A percentile compares a stretch with the other conserved stretches of the same genome.
phyloP scores from a whole-genome alignment of 2,329 filamentous ascomycete genomes.

The Talaromyces sp. region DNA sequence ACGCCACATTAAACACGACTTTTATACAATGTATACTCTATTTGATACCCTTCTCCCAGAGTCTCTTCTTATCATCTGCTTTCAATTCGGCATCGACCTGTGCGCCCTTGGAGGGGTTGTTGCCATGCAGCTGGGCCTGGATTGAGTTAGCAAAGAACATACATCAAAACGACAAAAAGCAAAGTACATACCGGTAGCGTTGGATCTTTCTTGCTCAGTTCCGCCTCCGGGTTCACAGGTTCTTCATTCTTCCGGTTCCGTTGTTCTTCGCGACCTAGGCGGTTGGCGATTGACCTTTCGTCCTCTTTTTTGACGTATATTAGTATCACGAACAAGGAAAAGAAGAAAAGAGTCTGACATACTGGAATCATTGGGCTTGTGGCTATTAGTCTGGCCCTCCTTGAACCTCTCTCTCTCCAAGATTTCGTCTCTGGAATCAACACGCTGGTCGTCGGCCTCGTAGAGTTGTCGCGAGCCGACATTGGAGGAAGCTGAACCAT shows the following conservation, averaged over 20 bases:
- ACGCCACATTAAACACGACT: constrained; percentile 1
- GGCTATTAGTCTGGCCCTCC: constrained; percentile 67
- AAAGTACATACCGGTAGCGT: constrained; percentile 34
- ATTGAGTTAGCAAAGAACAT: background rate
- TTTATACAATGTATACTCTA: background rate
- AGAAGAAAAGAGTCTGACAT: constrained; percentile 20
- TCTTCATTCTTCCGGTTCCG: constrained; percentile 21
- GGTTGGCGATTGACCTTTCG: constrained; percentile 41
- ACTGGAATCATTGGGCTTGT: constrained; percentile 69
- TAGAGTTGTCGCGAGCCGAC: constrained; percentile 66
- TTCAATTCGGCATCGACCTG: constrained; percentile 43
- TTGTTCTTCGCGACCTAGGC: constrained; percentile 22
- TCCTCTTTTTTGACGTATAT: constrained; percentile 30
- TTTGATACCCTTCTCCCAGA: constrained; percentile 41
- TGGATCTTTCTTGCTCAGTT: constrained; percentile 38
- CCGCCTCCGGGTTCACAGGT: constrained; percentile 29
- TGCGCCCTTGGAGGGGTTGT: constrained; percentile 44
- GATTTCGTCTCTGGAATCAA: constrained; percentile 50
- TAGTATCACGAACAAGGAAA: background rate
- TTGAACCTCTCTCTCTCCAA: constrained; percentile 59
- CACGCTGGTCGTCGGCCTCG: constrained; percentile 73
- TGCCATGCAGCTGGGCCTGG: constrained; percentile 43
- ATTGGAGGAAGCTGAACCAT: constrained; percentile 44
- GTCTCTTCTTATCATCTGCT: constrained; percentile 39
- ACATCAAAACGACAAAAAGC: background rate